Percentiles rank a stretch among this genome's conserved stretches.
Evolutionary conservation across 768 basidiomycete species (phyloP).

Genomic region (Aureoboletus auriporus): DNA sequence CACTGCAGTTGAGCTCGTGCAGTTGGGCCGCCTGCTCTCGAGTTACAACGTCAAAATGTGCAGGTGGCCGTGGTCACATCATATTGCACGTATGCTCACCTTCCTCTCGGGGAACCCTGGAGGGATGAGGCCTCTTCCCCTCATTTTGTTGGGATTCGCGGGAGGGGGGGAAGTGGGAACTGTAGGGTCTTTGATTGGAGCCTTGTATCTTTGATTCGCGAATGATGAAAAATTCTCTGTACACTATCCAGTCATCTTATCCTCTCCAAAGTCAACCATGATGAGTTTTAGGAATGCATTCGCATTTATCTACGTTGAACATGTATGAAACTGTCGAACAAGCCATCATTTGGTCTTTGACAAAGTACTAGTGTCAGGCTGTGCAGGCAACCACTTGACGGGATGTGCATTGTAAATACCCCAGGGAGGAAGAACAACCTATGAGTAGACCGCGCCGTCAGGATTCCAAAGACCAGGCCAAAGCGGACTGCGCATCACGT

Average conservation of each 20-base stretch:
- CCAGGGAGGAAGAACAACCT: conserved; percentile 72
- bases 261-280: no score
- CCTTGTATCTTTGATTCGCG: conserved; percentile 20
- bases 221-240: conserved; percentile 13
- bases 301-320: no score
- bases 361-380: conserved; percentile 14
- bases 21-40: conserved; percentile 12
- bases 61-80: conserved; percentile 14
- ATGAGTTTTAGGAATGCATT: no score
- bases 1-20: conserved; percentile 27
- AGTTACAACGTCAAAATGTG: conserved; percentile 9
- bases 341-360: conserved; percentile 20
- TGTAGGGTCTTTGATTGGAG: conserved; percentile 20
- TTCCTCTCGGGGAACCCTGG: conserved; percentile 20
- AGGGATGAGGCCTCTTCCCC: conserved; percentile 17
- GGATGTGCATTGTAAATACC: conserved; percentile 34
- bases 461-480: not conserved
- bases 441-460: not conserved
- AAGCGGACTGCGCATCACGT: not conserved
- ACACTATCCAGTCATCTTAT: not conserved
- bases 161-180: conserved; percentile 14
- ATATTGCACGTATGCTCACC: conserved; percentile 25
- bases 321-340: no score
- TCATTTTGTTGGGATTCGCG: conserved; percentile 22
- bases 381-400: conserved; percentile 21